phyloP scores from a whole-genome alignment of 225 moss, liverwort and hornwort genomes.

The Pseudisothecium myosuroides region DNA sequence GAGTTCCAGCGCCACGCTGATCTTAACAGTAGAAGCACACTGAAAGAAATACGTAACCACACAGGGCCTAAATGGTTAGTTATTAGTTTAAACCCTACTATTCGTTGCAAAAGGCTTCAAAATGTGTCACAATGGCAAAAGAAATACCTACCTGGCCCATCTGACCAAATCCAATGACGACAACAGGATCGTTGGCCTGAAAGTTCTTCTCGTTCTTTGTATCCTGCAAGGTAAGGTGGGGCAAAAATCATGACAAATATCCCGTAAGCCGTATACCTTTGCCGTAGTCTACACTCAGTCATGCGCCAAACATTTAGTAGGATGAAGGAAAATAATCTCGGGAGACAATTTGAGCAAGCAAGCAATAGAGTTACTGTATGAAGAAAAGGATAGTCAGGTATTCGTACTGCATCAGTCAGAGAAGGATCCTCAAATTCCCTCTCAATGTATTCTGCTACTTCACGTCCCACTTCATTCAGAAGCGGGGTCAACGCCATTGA shows the following conservation, averaged over 20 bases:
- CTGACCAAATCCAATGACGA: slow-evolving; percentile 94
- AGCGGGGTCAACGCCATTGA: slow-evolving; percentile 95
- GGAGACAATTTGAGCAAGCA: not conserved
- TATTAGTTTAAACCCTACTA: not conserved
- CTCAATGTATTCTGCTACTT: slow-evolving; percentile 63
- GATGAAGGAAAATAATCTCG: not conserved
- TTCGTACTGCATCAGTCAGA: slow-evolving; percentile 28
- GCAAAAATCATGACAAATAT: not conserved
- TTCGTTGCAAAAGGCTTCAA: not conserved
- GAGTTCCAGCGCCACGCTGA: not conserved
- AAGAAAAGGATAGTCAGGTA: not conserved
- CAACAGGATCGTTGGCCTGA: slow-evolving; percentile 60
- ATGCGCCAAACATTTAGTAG: not conserved
- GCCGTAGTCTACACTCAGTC: too few relatives aligned
- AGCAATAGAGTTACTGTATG: not conserved
- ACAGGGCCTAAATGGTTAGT: not conserved
- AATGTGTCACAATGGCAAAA: not conserved
- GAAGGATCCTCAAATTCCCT: slow-evolving; percentile 28
- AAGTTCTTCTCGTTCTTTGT: slow-evolving; percentile 42
- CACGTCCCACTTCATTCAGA: slow-evolving; percentile 86
- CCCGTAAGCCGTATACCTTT: not conserved
- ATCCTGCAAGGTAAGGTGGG: slow-evolving; percentile 26
- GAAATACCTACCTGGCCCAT: slow-evolving; percentile 78
- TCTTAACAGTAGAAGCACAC: not conserved
- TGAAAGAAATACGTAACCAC: not conserved